phyloP scores from a whole-genome alignment of 2,329 filamentous ascomycete species.

The Daldinia eschscholtzii region DNA sequence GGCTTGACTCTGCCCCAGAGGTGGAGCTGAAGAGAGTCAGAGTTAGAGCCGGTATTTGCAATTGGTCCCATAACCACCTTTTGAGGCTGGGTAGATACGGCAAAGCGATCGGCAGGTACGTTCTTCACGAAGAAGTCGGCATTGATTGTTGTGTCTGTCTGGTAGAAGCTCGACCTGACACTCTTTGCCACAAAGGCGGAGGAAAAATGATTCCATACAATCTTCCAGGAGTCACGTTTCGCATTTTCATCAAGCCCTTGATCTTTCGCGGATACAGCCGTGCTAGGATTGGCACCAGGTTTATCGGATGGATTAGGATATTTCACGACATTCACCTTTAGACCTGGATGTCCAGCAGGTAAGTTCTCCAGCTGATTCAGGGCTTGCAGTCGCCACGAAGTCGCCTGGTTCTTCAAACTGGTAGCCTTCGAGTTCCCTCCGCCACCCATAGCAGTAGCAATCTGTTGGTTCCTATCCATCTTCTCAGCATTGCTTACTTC shows the following conservation, averaged over 20 bases:
- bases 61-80: slow-evolving; percentile 53
- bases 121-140: slow-evolving; percentile 58
- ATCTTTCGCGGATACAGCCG: not conserved
- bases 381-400: slow-evolving; percentile 62
- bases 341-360: slow-evolving; percentile 58
- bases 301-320: slow-evolving; percentile 47
- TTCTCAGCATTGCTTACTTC: slow-evolving; percentile 50
- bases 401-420: slow-evolving; percentile 56
- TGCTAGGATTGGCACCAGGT: slow-evolving; percentile 11
- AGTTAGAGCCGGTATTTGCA: slow-evolving; percentile 64
- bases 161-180: slow-evolving; percentile 59
- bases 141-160: slow-evolving; percentile 55
- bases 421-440: slow-evolving; percentile 44
- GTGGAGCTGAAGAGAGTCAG: slow-evolving; percentile 68
- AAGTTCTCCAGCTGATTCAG: slow-evolving; percentile 60
- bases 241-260: not conserved
- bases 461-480: slow-evolving; percentile 37
- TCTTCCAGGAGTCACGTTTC: slow-evolving; percentile 37
- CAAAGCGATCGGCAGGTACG: slow-evolving; percentile 57
- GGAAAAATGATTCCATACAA: slow-evolving; percentile 43
- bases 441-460: slow-evolving; percentile 42
- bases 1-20: slow-evolving; percentile 76
- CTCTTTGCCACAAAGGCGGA: slow-evolving; percentile 48
- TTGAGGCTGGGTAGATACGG: slow-evolving; percentile 53
- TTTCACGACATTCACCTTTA: slow-evolving; percentile 60